Percentiles rank a stretch among this genome's conserved stretches.
These are phyloP conservation scores for Vanderwaltozyma tropicalis DNA, from an alignment of 805 yeast species.

Conservation along the genomic window DNA sequence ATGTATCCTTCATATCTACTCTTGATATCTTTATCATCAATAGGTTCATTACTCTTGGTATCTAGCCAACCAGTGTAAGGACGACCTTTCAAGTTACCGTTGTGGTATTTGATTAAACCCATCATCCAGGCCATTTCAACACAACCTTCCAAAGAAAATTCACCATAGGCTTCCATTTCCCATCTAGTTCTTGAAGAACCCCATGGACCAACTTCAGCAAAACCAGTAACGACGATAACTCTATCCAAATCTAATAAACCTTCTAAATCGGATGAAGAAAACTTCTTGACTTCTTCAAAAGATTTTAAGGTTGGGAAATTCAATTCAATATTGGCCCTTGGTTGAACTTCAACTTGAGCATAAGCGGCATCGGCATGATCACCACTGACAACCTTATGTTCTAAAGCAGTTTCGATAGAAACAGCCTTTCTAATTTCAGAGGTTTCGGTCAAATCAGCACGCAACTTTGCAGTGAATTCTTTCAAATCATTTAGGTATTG, in stretches of 20 bases:
- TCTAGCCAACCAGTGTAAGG: constrained; percentile 98
- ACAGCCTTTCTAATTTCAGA: constrained; percentile 94
- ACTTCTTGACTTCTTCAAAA: constrained; percentile 57
- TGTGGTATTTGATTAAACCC: constrained; percentile 94
- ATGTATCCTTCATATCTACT: constrained; percentile 81
- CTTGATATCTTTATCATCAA: constrained; percentile 91
- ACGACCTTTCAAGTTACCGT: constrained; percentile 51
- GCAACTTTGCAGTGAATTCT: constrained; percentile 70
- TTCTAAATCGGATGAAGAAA: constrained; percentile 62
- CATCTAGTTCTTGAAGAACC: constrained; percentile 98
- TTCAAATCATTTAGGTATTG: constrained; percentile 87
- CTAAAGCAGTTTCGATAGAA: constrained; percentile 84
- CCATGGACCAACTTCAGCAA: constrained; percentile 98
- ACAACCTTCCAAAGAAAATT: constrained; percentile 93
- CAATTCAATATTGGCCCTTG: constrained; percentile 90
- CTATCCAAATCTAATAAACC: constrained; percentile 88
- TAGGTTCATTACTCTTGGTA: constrained; percentile 82
- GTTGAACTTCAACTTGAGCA: constrained; percentile 66
- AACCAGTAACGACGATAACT: constrained; percentile 93
- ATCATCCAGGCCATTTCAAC: constrained; percentile 99
- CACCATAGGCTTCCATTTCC: constrained; percentile 97
- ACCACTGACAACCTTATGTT: constrained; percentile 73
- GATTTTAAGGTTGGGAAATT: constrained; percentile 84
- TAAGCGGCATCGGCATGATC: constrained; percentile 80
- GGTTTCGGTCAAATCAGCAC: constrained; percentile 61